Evolutionary conservation across 2,329 filamentous ascomycete species (phyloP).

Genomic region (Chalaropsis ovoidea): DNA sequence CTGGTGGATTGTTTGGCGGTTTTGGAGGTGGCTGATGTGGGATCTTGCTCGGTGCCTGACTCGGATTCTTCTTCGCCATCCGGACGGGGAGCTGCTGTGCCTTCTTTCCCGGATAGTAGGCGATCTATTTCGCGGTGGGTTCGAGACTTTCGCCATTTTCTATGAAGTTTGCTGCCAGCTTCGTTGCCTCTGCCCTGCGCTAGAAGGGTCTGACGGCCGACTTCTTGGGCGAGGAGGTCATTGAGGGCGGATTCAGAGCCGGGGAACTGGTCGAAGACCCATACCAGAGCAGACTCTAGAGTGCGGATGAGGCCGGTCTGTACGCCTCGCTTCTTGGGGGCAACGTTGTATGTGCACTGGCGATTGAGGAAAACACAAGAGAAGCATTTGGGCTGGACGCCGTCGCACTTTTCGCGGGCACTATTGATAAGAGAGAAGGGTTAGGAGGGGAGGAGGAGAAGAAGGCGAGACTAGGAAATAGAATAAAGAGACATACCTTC

Average conservation of each 20-base stretch:
- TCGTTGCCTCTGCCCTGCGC: slow-evolving; percentile 39
- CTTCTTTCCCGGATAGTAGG: slow-evolving; percentile 43
- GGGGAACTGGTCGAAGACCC: slow-evolving; percentile 53
- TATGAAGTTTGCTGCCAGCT: slow-evolving; percentile 48
- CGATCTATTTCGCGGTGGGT: slow-evolving; percentile 54
- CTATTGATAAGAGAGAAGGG: slow-evolving; percentile 26
- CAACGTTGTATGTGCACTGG: slow-evolving; percentile 60
- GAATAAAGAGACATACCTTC: slow-evolving; percentile 30
- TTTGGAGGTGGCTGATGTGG: not conserved
- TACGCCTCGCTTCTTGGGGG: slow-evolving; percentile 65
- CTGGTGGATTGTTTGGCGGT: not conserved
- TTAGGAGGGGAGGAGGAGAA: not conserved
- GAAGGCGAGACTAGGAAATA: not conserved
- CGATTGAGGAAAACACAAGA: slow-evolving; percentile 55
- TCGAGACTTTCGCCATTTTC: slow-evolving; percentile 52
- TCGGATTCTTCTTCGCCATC: slow-evolving; percentile 34
- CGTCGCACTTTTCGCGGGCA: slow-evolving; percentile 63
- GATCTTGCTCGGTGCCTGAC: slow-evolving; percentile 26
- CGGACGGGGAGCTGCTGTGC: slow-evolving; percentile 30
- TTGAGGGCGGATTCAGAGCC: slow-evolving; percentile 50
- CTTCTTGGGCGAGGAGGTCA: slow-evolving; percentile 41
- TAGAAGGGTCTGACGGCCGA: slow-evolving; percentile 38
- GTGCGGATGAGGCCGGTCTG: slow-evolving; percentile 72
- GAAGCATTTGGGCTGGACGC: slow-evolving; percentile 54
- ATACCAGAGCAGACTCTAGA: slow-evolving; percentile 57